phyloP scores from a whole-genome alignment of 352 stramenopile genomes.

The Phytophthora aleatoria region DNA sequence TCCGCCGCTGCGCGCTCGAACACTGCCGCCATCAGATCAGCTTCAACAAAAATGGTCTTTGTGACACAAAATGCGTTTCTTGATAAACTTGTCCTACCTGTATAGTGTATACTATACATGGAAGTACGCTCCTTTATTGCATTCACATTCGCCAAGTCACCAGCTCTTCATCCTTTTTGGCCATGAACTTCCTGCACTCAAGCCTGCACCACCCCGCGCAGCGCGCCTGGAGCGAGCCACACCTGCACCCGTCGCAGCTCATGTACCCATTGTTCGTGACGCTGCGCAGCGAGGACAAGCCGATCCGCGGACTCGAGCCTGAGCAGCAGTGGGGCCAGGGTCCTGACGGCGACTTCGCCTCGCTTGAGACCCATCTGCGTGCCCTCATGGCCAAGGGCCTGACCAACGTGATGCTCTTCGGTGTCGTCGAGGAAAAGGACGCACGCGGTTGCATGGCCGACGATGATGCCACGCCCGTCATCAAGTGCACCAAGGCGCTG shows the following conservation, averaged over 20 bases:
- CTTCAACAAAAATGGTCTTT: slow-evolving; percentile 23
- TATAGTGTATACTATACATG: too few relatives aligned
- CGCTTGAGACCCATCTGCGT: slow-evolving; percentile 77
- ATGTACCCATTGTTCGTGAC: slow-evolving; percentile 92
- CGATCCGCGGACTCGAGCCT: slow-evolving; percentile 80
- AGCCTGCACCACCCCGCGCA: slow-evolving; percentile 83
- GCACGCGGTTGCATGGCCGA: slow-evolving; percentile 76
- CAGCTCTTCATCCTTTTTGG: slow-evolving; percentile 4
- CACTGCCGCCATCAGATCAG: slow-evolving; percentile 40
- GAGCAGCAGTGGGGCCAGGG: slow-evolving; percentile 87
- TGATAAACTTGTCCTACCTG: too few relatives aligned
- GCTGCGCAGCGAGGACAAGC: slow-evolving; percentile 62
- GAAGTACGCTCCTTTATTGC: background rate
- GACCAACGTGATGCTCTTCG: slow-evolving; percentile 89
- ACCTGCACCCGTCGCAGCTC: slow-evolving; percentile 88
- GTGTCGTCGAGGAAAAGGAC: slow-evolving; percentile 88
- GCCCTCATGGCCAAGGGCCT: slow-evolving; percentile 75
- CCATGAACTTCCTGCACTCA: slow-evolving; percentile 66
- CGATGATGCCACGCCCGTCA: slow-evolving; percentile 76
- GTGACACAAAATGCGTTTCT: background rate
- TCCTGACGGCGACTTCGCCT: slow-evolving; percentile 63
- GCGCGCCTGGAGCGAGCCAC: slow-evolving; percentile 86
- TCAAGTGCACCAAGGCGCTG: slow-evolving; percentile 68
- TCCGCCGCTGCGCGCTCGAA: slow-evolving; percentile 58
- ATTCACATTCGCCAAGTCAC: slow-evolving; percentile 27